These are phyloP conservation scores for Penicillium nucicola DNA, from an alignment of 495 filamentous ascomycete genomes.

Conservation along the genomic window DNA sequence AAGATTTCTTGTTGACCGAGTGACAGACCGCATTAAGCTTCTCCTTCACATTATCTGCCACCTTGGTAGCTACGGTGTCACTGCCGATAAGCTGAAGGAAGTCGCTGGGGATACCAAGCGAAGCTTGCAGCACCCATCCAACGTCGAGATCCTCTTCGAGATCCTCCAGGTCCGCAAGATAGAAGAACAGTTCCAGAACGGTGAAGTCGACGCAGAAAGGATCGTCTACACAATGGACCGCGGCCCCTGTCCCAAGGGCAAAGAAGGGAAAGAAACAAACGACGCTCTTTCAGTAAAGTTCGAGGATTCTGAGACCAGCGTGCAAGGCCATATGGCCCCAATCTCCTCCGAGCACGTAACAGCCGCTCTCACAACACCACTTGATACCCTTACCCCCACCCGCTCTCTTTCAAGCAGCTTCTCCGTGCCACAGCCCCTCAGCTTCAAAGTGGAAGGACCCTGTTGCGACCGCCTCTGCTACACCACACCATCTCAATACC, in stretches of 20 bases:
- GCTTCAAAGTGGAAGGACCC: slow-evolving; percentile 30
- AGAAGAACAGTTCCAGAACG: slow-evolving; percentile 51
- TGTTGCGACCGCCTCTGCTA: slow-evolving; percentile 33
- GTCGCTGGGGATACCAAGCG: slow-evolving; percentile 36
- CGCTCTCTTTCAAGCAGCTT: slow-evolving; percentile 23
- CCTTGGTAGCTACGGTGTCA: slow-evolving; percentile 29
- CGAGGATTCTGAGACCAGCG: slow-evolving; percentile 27
- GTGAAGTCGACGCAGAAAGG: slow-evolving; percentile 45
- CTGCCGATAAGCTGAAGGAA: slow-evolving; percentile 38
- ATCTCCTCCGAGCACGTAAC: slow-evolving; percentile 31
- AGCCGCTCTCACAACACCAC: slow-evolving; percentile 26
- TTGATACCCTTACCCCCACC: slow-evolving; percentile 19
- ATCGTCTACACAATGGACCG: slow-evolving; percentile 39
- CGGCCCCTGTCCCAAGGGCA: slow-evolving; percentile 35
- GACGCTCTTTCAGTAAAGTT: slow-evolving; percentile 2
- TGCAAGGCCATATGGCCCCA: slow-evolving; percentile 29
- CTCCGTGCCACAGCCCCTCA: slow-evolving; percentile 30
- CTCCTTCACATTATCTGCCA: slow-evolving; percentile 41
- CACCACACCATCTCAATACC: slow-evolving; percentile 28
- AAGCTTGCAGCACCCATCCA: slow-evolving; percentile 27
- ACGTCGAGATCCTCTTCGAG: slow-evolving; percentile 44
- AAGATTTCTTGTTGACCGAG: neutral
- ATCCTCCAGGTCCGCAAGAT: slow-evolving; percentile 51
- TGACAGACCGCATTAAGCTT: slow-evolving; percentile 35
- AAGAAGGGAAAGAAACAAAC: slow-evolving; percentile 32